Conservation (phyloP, 768 basidiomycete species). For the Rhizopogon vesiculosus region DNA sequence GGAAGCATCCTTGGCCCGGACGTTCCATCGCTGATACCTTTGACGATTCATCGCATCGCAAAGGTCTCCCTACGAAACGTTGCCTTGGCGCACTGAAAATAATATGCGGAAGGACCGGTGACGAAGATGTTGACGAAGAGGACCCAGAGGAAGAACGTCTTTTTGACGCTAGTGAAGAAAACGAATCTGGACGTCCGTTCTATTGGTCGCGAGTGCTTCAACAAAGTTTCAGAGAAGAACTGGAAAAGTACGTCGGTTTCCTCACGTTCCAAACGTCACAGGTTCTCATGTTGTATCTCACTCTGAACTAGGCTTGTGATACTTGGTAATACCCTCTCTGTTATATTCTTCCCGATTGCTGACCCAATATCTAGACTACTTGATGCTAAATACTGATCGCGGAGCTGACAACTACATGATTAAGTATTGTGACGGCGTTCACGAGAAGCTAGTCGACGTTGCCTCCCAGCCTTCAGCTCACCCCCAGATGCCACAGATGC, state of each 20-base stretch:
- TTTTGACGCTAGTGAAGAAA: constrained; percentile 60
- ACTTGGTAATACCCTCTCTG: constrained; percentile 43
- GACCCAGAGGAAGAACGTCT: constrained; percentile 72
- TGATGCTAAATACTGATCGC: constrained; percentile 92
- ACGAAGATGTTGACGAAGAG: constrained; percentile 68
- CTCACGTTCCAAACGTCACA: neutral
- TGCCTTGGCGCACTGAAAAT: constrained; percentile 66
- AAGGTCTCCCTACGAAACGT: constrained; percentile 62
- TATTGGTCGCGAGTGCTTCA: constrained; percentile 81
- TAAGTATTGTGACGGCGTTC: constrained; percentile 80
- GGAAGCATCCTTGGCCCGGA: constrained; percentile 85
- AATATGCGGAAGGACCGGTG: constrained; percentile 82
- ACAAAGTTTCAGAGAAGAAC: constrained; percentile 78
- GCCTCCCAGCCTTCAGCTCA: constrained; percentile 68
- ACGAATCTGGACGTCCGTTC: constrained; percentile 56
- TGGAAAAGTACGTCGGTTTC: constrained; percentile 65
- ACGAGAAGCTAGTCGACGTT: constrained; percentile 77
- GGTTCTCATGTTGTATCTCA: constrained; percentile 2
- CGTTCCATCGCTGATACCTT: constrained; percentile 81
- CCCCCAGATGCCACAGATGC: constrained; percentile 68
- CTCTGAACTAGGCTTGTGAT: constrained; percentile 63
- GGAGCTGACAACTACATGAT: constrained; percentile 90
- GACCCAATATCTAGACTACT: constrained; percentile 52
- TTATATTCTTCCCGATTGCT: neutral
- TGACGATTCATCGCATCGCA: constrained; percentile 78